phyloP scores from a whole-genome alignment of 1,139 yeast species.

The Blastobotrys serpentis region DNA sequence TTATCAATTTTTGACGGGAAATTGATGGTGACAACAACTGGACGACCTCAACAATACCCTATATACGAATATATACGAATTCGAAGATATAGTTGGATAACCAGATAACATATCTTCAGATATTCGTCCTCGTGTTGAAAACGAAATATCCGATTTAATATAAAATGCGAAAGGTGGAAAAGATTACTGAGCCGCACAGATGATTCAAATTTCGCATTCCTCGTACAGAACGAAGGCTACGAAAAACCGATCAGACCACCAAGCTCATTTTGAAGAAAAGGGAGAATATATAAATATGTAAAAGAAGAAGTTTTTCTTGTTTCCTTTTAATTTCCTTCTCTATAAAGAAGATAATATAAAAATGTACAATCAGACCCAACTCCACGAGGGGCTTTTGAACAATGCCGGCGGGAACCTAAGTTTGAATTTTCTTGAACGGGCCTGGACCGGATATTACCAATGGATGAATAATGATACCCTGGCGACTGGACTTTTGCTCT shows the following conservation, averaged over 20 bases:
- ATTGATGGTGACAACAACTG: too few species aligned
- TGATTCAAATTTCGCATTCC: conserved; percentile 1
- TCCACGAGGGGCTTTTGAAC: neutral
- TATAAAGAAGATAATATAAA: too few species aligned
- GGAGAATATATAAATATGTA: neutral
- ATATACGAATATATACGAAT: too few species aligned
- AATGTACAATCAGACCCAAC: neutral
- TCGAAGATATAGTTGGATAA: too few species aligned
- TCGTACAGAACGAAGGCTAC: neutral
- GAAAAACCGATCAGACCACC: conserved; percentile 2
- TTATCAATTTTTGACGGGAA: too few species aligned
- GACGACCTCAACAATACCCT: too few species aligned
- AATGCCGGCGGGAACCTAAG: neutral
- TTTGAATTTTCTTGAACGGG: conserved; percentile 47
- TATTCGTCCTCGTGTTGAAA: too few species aligned
- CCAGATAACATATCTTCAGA: too few species aligned
- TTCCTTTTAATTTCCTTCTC: too few species aligned
- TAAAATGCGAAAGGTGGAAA: neutral
- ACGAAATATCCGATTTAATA: too few species aligned
- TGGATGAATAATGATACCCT: conserved; percentile 74
- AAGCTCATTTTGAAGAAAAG: neutral
- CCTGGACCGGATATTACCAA: conserved; percentile 85
- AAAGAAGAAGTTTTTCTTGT: too few species aligned
- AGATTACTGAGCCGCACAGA: neutral
- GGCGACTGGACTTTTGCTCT: conserved; percentile 82